Evolutionary conservation across 1,284 basidiomycete genomes (phyloP), one percentile per base, ranked within the genome.

Genomic region (Ceratobasidium sp.): DNA sequence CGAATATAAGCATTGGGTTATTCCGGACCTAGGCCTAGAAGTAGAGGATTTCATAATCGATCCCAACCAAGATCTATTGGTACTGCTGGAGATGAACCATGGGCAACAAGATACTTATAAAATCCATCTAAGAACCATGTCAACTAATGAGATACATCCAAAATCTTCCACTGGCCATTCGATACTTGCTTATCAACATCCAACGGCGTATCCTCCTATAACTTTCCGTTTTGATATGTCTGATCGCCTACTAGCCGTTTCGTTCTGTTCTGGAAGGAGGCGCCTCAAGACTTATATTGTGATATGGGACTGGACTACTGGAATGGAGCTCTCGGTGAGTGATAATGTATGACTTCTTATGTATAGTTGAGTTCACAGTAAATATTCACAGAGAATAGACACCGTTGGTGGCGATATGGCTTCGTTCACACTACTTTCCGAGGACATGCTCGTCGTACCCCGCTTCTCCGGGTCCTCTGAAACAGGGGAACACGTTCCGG

Each of bases 241-340:
- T 44, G 50, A 41, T 14, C 11, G 36, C 15, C 31, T 7, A 11
- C 36, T 69, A 17, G 17, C 45, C 51, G n/a, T 69, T 69, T 45
- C 57, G 47, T 53, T 69, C 57, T 24, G 51, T 56, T 22, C 44
- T 69, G 3, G 65, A 56, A 14, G 65, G 65, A 24, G 44, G 53
- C n/a, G 54, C 54, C n/a, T 45, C 57, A 17, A 53, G 51, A 9
- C 36, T 69, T 7, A 1, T 56, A 22, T 69, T 69, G 54, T 31
- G 27, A 47, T 72, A 15, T 72, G 69, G 69, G 69, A 72, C 27
- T 72, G 69, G 69, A 72, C 69, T 19, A 62, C 69, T 17, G 69
- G 69, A 6, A 62, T 50, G n/a, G 29, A 31, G 29, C 29, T 72
- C 47, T 51, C 69, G 47, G 69, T 66, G 31, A 51, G 64, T 62